Percentiles rank a stretch among this genome's conserved stretches.
Evolutionary conservation across 164 flowering plant species (phyloP).

Genomic region (Tinospora cordifolia): DNA sequence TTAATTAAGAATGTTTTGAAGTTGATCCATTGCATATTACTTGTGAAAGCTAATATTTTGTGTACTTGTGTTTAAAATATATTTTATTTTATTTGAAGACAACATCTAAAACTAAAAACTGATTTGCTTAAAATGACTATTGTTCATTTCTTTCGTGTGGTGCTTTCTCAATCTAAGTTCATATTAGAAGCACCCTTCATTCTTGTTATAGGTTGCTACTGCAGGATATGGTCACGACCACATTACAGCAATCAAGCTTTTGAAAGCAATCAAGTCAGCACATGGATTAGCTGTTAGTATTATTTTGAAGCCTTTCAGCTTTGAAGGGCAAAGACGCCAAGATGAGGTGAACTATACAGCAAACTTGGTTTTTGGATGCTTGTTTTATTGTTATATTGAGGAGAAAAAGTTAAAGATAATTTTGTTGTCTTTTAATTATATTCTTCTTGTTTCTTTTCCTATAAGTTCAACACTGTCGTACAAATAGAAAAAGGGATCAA

Average conservation of each 20-base stretch:
- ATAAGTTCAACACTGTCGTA: neutral
- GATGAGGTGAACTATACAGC: slow-evolving; percentile 51
- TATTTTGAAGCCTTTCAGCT: slow-evolving; percentile 76
- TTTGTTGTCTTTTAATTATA: neutral
- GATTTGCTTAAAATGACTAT: neutral
- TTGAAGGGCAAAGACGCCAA: slow-evolving; percentile 85
- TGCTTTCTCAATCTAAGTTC: neutral
- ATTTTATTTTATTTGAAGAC: too few relatives aligned
- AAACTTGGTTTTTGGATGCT: neutral
- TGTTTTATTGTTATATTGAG: neutral
- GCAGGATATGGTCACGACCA: slow-evolving; percentile 80
- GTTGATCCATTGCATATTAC: neutral
- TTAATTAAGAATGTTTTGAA: neutral
- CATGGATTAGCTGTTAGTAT: slow-evolving; percentile 56
- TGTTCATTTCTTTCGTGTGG: neutral
- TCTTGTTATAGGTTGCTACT: slow-evolving; percentile 49
- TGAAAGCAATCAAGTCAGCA: slow-evolving; percentile 39
- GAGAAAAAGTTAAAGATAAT: neutral
- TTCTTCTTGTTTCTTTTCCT: neutral
- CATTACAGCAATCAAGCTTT: slow-evolving; percentile 43
- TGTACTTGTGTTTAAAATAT: neutral
- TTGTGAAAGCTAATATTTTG: neutral
- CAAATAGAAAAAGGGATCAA: neutral
- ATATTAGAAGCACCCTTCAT: neutral
- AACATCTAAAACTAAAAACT: too few relatives aligned